Evolutionary conservation across 805 yeast genomes (phyloP).

Genomic region (Candida sanyiensis): DNA sequence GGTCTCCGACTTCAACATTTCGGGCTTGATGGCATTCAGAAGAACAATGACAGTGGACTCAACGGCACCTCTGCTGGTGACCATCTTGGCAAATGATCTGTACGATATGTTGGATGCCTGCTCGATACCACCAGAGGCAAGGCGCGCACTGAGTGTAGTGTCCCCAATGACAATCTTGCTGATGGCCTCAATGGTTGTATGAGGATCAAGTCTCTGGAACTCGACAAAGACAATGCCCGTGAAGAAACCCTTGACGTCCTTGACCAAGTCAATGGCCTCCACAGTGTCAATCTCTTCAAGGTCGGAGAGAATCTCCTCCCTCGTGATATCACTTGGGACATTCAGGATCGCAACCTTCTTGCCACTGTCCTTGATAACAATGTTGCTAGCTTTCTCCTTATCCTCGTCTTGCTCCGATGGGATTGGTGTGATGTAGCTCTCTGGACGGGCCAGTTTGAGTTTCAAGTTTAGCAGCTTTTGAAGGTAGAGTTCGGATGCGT

Average conservation of each 20-base stretch:
- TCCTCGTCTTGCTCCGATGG: conserved; percentile 12
- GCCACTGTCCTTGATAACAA: conserved; percentile 32
- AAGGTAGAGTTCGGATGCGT: conserved; percentile 38
- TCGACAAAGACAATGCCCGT: conserved; percentile 57
- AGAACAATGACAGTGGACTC: conserved; percentile 52
- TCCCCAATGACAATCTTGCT: conserved; percentile 33
- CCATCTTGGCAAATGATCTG: conserved; percentile 22
- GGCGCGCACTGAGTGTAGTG: conserved; percentile 30
- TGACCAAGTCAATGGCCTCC: conserved; percentile 36
- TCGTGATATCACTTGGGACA: conserved; percentile 37
- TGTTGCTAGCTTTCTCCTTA: conserved; percentile 17
- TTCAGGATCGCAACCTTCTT: conserved; percentile 43
- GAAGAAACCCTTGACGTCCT: conserved; percentile 44
- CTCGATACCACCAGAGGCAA: conserved; percentile 33
- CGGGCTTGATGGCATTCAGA: conserved; percentile 58
- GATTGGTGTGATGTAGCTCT: conserved; percentile 37
- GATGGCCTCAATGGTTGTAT: conserved; percentile 27
- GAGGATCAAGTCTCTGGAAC: conserved; percentile 16
- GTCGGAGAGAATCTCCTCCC: conserved; percentile 38
- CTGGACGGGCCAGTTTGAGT: conserved; percentile 37
- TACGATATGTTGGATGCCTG: conserved; percentile 18
- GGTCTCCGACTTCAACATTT: conserved; percentile 50
- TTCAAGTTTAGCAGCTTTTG: conserved; percentile 28
- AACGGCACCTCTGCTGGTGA: background rate
- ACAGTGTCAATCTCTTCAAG: conserved; percentile 38